Evolutionary conservation across 176 grass and related monocot species (phyloP), one percentile per base, ranked within the genome.

Genomic region (Poa pratensis): DNA sequence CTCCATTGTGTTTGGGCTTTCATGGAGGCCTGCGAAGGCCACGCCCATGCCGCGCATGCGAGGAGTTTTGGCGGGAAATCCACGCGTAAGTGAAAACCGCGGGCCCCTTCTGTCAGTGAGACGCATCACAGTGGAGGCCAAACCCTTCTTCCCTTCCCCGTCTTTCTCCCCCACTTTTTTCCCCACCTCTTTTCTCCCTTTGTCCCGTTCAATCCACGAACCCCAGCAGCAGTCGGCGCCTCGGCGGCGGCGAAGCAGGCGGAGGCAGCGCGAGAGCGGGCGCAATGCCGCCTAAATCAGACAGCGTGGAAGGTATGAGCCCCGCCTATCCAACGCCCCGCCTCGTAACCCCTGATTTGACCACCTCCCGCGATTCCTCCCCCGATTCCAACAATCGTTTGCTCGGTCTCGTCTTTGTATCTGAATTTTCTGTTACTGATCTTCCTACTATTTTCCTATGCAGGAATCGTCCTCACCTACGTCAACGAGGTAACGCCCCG

Each of bases 391-490:
- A 11, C 52, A 15, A 59, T 75, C 37, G 12, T 28, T 45, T 49
- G 49, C 4, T 48, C 13, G 15, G 71, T 5, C 20, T 62, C 40
- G 35, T 86, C 52, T 14, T 19, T 55, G 5, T 3, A 20, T 75
- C 30, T 54, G 32, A 32, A 16, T n/a, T 2, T 55, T 20, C 9
- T 46, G 43, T 18, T 37, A 0, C 24, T 20, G 1, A 20, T 17
- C 5, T 11, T 73, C 55, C 9, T 61, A 18, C 3, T n/a, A 1
- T 37, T 78, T 78, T 86, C 16, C 73, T 37, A 55, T 90, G 60
- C 90, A 93, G 90, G 92, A 65, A 97, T 97, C 87, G 92, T 97
- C 73, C 87, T 97, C 52, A 83, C 46, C 60, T 97, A 88, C 85
- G 92, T 97, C n/a, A 97, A 93, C 72, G 92, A 97, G 95, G 95